Evolutionary conservation across 148 eudicot species (phyloP), one percentile per base, ranked within the genome.

Genomic region (Amaranthus hypochondriacus): DNA sequence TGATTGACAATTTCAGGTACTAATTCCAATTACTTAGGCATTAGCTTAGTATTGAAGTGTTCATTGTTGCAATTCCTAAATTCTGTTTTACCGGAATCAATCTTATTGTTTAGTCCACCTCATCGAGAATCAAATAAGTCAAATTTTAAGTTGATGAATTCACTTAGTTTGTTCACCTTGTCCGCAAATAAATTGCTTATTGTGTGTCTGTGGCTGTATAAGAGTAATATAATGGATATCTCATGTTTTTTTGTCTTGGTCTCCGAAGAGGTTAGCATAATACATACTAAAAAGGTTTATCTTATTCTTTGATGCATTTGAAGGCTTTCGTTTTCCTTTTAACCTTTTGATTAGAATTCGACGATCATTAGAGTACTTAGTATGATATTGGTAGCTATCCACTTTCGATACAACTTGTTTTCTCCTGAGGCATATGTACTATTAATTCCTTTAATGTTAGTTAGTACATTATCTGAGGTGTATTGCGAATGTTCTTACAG

Each of bases 1-100:
- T 94, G 57, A 69, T 91, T 70, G 98, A 94, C 86, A 94, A 94
- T 83, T 87, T 94, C 91, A 94, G 98, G 98, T 94, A 86, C 56
- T 72, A 10, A 51, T 4, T 43, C 76, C 52, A 69, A 65, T 46
- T 56, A 49, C 48, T 39, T 64, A 48, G 28, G 66, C 69, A 56
- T 73, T 42, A 50, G 55, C 13, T 14, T 64, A 53, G 9, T 60
- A 28, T 60, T 28, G 11, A 21, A 60, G 44, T 60, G 14, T 64
- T 54, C 9, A 4, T 2, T 63, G 50, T 28, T 39, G 3, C 65
- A 56, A 73, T 15, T 73, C 4, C 51, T 21, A 3, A 7, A 4
- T 44, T 13, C 9, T 58, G 52, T n/a, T 57, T 14, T 4, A 18
- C 11, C 9, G 28, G 59, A 72, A 21, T 11, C 60, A 13, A 44